Evolutionary conservation across 2,329 filamentous ascomycete species (phyloP).

Genomic region (Seiridium unicorne): DNA sequence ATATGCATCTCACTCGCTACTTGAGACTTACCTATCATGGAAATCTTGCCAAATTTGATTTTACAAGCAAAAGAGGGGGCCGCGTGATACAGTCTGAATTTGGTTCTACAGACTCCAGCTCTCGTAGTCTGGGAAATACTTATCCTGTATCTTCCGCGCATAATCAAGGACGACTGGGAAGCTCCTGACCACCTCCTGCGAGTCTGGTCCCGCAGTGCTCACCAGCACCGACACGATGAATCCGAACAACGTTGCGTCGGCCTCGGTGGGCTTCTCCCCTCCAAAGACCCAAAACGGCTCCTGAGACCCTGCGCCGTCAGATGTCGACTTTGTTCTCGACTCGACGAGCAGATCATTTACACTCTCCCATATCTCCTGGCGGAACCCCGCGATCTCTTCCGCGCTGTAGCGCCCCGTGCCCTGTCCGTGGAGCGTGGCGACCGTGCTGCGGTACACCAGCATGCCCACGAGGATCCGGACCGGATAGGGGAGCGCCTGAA

Average conservation of each 20-base stretch:
- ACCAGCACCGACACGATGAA: slow-evolving; percentile 54
- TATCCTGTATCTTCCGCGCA: slow-evolving; percentile 51
- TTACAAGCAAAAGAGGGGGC: too few relatives aligned
- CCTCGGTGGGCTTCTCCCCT: slow-evolving; percentile 51
- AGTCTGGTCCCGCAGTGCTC: slow-evolving; percentile 49
- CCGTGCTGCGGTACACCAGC: slow-evolving; percentile 42
- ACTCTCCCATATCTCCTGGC: slow-evolving; percentile 52
- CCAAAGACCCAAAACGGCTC: slow-evolving; percentile 58
- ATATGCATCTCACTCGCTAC: too few relatives aligned
- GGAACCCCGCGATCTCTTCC: slow-evolving; percentile 46
- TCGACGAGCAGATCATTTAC: slow-evolving; percentile 43
- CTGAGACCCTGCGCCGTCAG: slow-evolving; percentile 6
- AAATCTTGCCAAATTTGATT: too few relatives aligned
- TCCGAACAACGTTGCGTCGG: slow-evolving; percentile 55
- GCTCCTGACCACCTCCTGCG: slow-evolving; percentile 38
- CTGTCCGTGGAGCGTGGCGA: slow-evolving; percentile 51
- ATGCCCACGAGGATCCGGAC: slow-evolving; percentile 49
- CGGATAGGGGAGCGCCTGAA: slow-evolving; percentile 50
- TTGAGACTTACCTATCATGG: too few relatives aligned
- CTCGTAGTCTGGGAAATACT: slow-evolving; percentile 59
- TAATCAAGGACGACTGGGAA: slow-evolving; percentile 54
- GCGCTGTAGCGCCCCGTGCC: slow-evolving; percentile 50
- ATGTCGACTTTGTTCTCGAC: slow-evolving; percentile 19
- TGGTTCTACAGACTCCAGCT: slow-evolving; percentile 22
- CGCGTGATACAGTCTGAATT: too few relatives aligned